These are phyloP conservation scores for Sarocladium oryzae DNA, from an alignment of 2,329 filamentous ascomycete species.

Conservation along the genomic window DNA sequence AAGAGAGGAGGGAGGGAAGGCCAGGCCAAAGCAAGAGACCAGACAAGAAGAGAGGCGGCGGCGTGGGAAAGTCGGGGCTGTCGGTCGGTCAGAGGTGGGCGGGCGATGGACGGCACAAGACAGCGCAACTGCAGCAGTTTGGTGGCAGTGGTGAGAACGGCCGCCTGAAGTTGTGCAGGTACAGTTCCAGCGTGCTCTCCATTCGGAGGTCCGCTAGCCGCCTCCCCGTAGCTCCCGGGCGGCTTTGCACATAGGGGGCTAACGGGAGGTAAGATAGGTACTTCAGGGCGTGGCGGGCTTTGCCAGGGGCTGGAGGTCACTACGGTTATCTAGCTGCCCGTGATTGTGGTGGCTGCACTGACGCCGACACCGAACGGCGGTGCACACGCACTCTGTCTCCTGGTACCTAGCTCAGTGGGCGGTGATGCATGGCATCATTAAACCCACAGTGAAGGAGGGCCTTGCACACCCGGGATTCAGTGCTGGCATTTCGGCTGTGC, in stretches of 20 bases:
- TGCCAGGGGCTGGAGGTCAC: too few relatives aligned
- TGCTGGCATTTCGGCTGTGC: not conserved
- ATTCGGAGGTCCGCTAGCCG: slow-evolving; percentile 9
- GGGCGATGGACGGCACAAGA: not conserved
- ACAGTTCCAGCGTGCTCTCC: not conserved
- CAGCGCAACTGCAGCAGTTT: not conserved
- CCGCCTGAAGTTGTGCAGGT: not conserved
- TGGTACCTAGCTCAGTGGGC: not conserved
- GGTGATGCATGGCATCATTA: not conserved
- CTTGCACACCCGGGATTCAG: not conserved
- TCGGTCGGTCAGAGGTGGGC: not conserved
- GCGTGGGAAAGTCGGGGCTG: slow-evolving; percentile 5
- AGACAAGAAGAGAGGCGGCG: not conserved
- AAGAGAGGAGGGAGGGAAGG: slow-evolving; percentile 1
- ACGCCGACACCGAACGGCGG: too few relatives aligned
- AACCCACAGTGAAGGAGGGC: not conserved
- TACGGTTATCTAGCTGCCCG: too few relatives aligned
- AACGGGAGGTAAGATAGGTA: not conserved
- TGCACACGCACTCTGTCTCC: too few relatives aligned
- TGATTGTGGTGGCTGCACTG: too few relatives aligned
- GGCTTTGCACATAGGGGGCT: not conserved
- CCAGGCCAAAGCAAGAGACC: not conserved
- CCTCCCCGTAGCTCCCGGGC: slow-evolving; percentile 8
- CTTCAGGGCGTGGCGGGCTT: not conserved
- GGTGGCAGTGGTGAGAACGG: not conserved